A percentile compares a stretch with the other conserved stretches of the same genome.
phyloP scores from a whole-genome alignment of 768 basidiomycete species.

The Tubosaeta brunneosetosa region DNA sequence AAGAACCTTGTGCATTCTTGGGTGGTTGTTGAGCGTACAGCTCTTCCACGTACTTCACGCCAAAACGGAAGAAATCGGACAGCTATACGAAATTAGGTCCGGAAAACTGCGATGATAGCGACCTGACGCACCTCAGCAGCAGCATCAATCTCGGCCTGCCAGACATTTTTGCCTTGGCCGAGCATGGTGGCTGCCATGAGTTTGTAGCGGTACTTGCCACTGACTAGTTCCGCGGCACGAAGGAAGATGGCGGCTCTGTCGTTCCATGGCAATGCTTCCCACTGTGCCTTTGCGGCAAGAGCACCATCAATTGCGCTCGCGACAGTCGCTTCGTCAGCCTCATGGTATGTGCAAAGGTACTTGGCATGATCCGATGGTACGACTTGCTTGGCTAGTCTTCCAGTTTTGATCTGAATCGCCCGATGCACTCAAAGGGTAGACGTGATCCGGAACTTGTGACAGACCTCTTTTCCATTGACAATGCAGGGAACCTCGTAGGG shows the following conservation, averaged over 20 bases:
- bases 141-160: slow-evolving; percentile 99
- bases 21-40: slow-evolving; percentile 87
- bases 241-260: slow-evolving; percentile 98
- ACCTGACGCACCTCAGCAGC: slow-evolving; percentile 77
- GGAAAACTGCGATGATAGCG: not conserved
- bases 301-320: slow-evolving; percentile 81
- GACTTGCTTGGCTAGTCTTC: slow-evolving; percentile 69
- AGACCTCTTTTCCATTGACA: slow-evolving; percentile 81
- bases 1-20: slow-evolving; percentile 79
- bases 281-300: slow-evolving; percentile 77
- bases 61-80: slow-evolving; percentile 92
- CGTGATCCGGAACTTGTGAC: slow-evolving; percentile 19
- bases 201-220: slow-evolving; percentile 94
- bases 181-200: slow-evolving; percentile 95
- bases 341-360: slow-evolving; percentile 81
- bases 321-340: slow-evolving; percentile 77
- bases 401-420: slow-evolving; percentile 65
- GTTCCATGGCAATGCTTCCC: slow-evolving; percentile 95
- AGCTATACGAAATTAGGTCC: slow-evolving; percentile 42
- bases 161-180: slow-evolving; percentile 97
- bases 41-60: slow-evolving; percentile 95
- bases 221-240: slow-evolving; percentile 93
- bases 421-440: slow-evolving; percentile 1
- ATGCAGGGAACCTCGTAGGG: slow-evolving; percentile 94
- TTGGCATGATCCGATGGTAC: slow-evolving; percentile 84